These are phyloP conservation scores for Chaetoscypha palmicola DNA, from an alignment of 2,329 filamentous ascomycete genomes.

Conservation along the genomic window DNA sequence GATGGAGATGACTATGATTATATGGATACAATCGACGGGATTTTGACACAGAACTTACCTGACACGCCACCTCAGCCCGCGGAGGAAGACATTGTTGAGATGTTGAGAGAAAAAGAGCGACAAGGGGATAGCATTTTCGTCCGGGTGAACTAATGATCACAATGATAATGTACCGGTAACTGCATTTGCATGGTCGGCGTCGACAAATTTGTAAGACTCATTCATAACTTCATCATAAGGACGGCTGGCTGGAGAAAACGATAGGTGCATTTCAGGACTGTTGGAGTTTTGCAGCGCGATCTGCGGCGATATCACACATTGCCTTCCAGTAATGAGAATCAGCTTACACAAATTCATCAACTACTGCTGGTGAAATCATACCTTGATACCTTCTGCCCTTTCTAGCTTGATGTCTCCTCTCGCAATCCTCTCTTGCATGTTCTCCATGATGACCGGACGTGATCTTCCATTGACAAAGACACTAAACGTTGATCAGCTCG, in stretches of 20 bases:
- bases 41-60: constrained; percentile 24
- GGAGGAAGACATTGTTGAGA: constrained; percentile 27
- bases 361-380: constrained; percentile 32
- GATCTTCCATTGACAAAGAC: constrained; percentile 84
- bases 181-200: constrained; percentile 15
- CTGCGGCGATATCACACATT: constrained; percentile 85
- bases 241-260: constrained; percentile 9
- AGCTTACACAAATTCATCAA: constrained; percentile 10
- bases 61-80: constrained; percentile 22
- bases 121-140: constrained; percentile 25
- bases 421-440: constrained; percentile 71
- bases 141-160: constrained; percentile 26
- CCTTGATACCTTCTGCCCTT: constrained; percentile 66
- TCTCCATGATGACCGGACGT: constrained; percentile 66
- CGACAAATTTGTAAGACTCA: constrained; percentile 13
- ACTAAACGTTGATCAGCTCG: constrained; percentile 32
- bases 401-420: constrained; percentile 60
- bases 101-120: constrained; percentile 25
- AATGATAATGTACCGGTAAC: constrained; percentile 8
- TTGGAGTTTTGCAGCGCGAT: constrained; percentile 49
- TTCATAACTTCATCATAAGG: constrained; percentile 6
- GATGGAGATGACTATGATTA: constrained; percentile 29
- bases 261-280: constrained; percentile 9
- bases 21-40: constrained; percentile 30
- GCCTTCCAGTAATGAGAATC: constrained; percentile 38